phyloP scores from a whole-genome alignment of 1,139 yeast species.

The Eremothecium coryli region DNA sequence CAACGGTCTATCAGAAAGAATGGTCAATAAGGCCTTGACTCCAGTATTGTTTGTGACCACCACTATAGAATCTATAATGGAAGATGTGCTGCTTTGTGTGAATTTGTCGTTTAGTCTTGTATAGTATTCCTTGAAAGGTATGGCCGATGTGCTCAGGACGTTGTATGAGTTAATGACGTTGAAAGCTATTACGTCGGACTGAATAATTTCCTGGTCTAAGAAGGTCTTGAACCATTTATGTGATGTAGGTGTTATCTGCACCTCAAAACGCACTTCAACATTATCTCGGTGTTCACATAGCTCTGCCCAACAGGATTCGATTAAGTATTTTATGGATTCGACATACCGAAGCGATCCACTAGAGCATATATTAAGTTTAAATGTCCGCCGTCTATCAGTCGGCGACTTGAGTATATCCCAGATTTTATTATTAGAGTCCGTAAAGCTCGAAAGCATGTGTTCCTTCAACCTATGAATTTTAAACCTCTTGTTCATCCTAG shows the following conservation, averaged over 20 bases:
- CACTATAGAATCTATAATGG: slow-evolving; percentile 21
- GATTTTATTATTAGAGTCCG: slow-evolving; percentile 19
- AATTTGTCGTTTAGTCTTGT: slow-evolving; percentile 23
- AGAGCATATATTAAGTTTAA: slow-evolving; percentile 18
- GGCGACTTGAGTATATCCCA: slow-evolving; percentile 11
- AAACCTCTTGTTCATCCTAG: slow-evolving; percentile 25
- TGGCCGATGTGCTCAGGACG: slow-evolving; percentile 12
- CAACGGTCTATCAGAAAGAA: slow-evolving; percentile 28
- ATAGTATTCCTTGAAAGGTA: slow-evolving; percentile 30
- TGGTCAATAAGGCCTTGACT: slow-evolving; percentile 29
- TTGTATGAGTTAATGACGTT: slow-evolving; percentile 13
- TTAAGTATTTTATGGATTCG: slow-evolving; percentile 27
- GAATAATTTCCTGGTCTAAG: slow-evolving; percentile 16
- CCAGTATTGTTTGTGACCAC: slow-evolving; percentile 30
- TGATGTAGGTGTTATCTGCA: slow-evolving; percentile 26
- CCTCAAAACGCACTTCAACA: slow-evolving; percentile 16
- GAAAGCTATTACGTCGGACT: slow-evolving; percentile 16
- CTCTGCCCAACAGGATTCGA: slow-evolving; percentile 22
- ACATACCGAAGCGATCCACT: slow-evolving; percentile 30
- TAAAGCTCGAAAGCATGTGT: slow-evolving; percentile 21
- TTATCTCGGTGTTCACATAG: slow-evolving; percentile 9
- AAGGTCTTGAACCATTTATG: slow-evolving; percentile 30
- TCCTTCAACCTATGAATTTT: slow-evolving; percentile 24
- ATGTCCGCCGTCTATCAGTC: slow-evolving; percentile 5
- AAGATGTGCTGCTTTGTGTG: slow-evolving; percentile 7